Evolutionary conservation across 1,139 yeast species (phyloP), one percentile per base, ranked within the genome.

Genomic region (Candida sp.): DNA sequence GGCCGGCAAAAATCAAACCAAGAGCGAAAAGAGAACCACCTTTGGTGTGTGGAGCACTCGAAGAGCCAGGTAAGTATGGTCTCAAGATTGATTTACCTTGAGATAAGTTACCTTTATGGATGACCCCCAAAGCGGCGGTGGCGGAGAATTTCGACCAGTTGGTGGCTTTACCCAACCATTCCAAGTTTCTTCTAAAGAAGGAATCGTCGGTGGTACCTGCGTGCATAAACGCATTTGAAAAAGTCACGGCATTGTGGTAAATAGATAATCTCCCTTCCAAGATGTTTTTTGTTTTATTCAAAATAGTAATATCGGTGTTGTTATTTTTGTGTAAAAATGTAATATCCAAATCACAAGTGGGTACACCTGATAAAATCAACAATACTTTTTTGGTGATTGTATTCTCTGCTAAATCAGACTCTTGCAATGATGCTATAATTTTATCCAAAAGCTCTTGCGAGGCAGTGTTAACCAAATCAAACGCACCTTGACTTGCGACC

Each of bases 91-190:
- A 81, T 62, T 84, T 83, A 45, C 99, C 99, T 61, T 89, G 96
- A 1, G 96, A 80, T 50, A 93, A 76, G 62, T 93, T 91, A 43
- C 99, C 99, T 59, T 87, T 88, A 61, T 93, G 99, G 55, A 93
- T 91, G 30, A 93, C 99, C 61, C 99, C 99, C 47, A 95, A 74
- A 11, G 98, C 97, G 19, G 99, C 99, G 27, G 99, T 93, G 5
- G 99, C 98, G 0, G 96, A 83, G 61, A 93, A 93, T 61, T 93
- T 93, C 6, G 97, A 91, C 99, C 99, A 93, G 66, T 91, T 91
- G 41, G 95, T 85, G 9, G 99, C 98, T 68, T 90, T 89, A 33
- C 96, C 96, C 53, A 93, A 75, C 98, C 98, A 95, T 58, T 93
- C 97, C 55, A 91, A 74, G 60, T 93, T 93, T 41, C 87, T 80